Percentiles rank a stretch among this genome's conserved stretches.
Evolutionary conservation across 2,329 filamentous ascomycete species (phyloP).

Genomic region (Penicillium decumbens): DNA sequence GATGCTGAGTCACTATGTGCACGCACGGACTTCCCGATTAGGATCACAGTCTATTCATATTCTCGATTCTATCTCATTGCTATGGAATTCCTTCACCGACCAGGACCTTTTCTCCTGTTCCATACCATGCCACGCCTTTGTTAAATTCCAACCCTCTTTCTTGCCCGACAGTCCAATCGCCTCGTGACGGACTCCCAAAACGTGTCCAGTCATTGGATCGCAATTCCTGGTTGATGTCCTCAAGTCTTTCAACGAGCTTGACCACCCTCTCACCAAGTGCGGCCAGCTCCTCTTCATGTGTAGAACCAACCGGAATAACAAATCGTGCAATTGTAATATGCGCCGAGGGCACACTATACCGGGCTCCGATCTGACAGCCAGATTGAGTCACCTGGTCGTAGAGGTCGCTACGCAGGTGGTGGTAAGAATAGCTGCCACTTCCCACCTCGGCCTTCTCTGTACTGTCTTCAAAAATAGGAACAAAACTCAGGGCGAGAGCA

Average conservation of each 20-base stretch:
- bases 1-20: slow-evolving; percentile 20
- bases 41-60: background rate
- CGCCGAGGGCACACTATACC: slow-evolving; percentile 84
- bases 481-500: slow-evolving; percentile 79
- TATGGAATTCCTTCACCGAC: slow-evolving; percentile 48
- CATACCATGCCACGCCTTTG: slow-evolving; percentile 79
- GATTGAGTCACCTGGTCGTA: slow-evolving; percentile 58
- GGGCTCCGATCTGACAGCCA: slow-evolving; percentile 66
- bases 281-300: slow-evolving; percentile 30
- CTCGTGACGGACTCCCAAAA: slow-evolving; percentile 42
- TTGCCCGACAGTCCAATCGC: slow-evolving; percentile 84
- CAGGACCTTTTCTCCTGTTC: slow-evolving; percentile 66
- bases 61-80: background rate
- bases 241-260: slow-evolving; percentile 65
- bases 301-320: slow-evolving; percentile 59
- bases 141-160: slow-evolving; percentile 74
- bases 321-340: slow-evolving; percentile 86
- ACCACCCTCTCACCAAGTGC: slow-evolving; percentile 53
- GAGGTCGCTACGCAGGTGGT: slow-evolving; percentile 79
- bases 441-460: slow-evolving; percentile 34
- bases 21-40: slow-evolving; percentile 3
- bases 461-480: slow-evolving; percentile 67
- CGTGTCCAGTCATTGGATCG: slow-evolving; percentile 64
- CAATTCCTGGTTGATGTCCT: slow-evolving; percentile 72
- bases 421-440: slow-evolving; percentile 74